Percentiles rank a stretch among this genome's conserved stretches.
phyloP scores from a whole-genome alignment of 2,329 filamentous ascomycete genomes.

The Aspergillus transmontanensis region DNA sequence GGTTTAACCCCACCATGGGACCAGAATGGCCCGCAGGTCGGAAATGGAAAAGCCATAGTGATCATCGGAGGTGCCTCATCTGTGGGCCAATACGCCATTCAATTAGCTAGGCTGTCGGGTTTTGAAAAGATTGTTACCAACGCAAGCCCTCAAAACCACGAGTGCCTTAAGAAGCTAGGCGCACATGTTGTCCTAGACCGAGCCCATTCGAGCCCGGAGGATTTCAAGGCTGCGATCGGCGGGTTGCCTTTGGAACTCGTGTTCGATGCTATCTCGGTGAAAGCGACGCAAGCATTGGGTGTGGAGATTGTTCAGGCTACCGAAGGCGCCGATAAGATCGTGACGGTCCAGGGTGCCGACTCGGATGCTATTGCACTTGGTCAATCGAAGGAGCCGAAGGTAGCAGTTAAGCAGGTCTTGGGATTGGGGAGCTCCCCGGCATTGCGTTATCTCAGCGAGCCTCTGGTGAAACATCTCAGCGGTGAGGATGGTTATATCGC shows the following conservation, averaged over 20 bases:
- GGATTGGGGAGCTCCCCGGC: conserved; percentile 29
- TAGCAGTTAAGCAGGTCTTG: conserved; percentile 20
- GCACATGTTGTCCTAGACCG: conserved; percentile 33
- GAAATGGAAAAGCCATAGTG: conserved; percentile 22
- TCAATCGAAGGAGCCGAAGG: conserved; percentile 10
- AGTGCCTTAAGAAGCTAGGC: conserved; percentile 22
- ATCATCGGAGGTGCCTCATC: conserved; percentile 41
- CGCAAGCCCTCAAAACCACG: conserved; percentile 30
- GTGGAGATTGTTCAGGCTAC: conserved; percentile 29
- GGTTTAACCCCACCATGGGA: conserved; percentile 36
- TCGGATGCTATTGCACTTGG: not conserved
- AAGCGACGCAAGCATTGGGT: conserved; percentile 33
- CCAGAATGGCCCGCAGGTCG: conserved; percentile 21
- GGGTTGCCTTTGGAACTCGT: conserved; percentile 32
- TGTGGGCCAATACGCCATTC: conserved; percentile 39
- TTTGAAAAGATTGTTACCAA: conserved; percentile 38
- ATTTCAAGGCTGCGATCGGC: conserved; percentile 28
- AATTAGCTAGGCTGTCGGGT: conserved; percentile 36
- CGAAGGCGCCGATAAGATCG: conserved; percentile 14
- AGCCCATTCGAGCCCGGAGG: conserved; percentile 17
- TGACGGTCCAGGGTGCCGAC: conserved; percentile 4
- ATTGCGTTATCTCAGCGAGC: conserved; percentile 34
- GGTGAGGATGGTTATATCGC: conserved; percentile 33
- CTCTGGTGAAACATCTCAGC: conserved; percentile 26
- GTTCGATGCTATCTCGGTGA: conserved; percentile 34